Evolutionary conservation across 257 asterid genomes (phyloP).

Genomic region (Ilex aquifolium): DNA sequence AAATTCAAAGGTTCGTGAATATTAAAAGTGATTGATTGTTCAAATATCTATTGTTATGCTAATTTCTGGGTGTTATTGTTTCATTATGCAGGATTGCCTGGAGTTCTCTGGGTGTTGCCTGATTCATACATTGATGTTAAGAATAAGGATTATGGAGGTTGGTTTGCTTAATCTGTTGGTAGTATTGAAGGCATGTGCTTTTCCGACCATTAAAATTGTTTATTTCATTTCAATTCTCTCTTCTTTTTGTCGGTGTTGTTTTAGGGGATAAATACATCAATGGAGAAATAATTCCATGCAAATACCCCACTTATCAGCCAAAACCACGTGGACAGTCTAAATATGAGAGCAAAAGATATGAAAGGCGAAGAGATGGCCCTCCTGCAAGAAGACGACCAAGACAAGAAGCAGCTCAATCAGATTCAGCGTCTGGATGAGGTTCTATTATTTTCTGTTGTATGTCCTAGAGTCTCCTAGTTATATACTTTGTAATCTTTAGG

Average conservation of each 20-base stretch:
- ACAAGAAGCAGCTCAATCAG: conserved; percentile 56
- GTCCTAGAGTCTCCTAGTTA: no score
- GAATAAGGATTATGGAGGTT: conserved; percentile 99
- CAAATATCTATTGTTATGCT: no score
- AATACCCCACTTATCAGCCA: conserved; percentile 91
- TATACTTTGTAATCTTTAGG: no score
- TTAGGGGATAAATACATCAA: conserved; percentile 88
- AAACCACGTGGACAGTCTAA: conserved; percentile 58
- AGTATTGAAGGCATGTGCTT: not conserved
- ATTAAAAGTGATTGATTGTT: not conserved
- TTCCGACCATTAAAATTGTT: not conserved
- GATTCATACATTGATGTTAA: conserved; percentile 96
- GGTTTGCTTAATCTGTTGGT: not conserved
- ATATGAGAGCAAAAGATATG: conserved; percentile 87
- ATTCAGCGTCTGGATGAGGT: conserved; percentile 40
- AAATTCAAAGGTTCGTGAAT: conserved; percentile 71
- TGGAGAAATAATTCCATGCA: conserved; percentile 94
- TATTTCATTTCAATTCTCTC: not conserved
- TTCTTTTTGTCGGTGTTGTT: not conserved
- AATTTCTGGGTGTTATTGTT: no score
- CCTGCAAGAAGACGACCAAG: conserved; percentile 58
- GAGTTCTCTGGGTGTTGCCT: conserved; percentile 95
- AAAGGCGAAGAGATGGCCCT: conserved; percentile 93
- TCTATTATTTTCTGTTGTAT: not conserved
- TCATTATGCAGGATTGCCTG: conserved; percentile 65